phyloP scores from a whole-genome alignment of 495 filamentous ascomycete species.

The Neurospora sp. region DNA sequence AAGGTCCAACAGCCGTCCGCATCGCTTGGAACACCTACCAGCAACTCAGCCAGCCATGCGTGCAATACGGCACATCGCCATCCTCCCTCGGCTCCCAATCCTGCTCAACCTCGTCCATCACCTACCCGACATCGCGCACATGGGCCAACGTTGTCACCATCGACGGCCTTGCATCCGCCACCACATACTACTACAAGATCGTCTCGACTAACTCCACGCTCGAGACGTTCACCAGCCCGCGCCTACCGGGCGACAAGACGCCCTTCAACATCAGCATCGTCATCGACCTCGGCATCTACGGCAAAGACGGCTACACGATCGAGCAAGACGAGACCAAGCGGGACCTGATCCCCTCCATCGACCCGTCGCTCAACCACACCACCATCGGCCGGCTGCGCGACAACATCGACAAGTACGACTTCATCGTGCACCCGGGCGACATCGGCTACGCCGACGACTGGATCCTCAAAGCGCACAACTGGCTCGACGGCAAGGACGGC shows the following conservation, averaged over 20 bases:
- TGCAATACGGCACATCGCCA: conserved; percentile 32
- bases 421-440: conserved; percentile 48
- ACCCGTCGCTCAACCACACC: conserved; percentile 51
- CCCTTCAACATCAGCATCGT: conserved; percentile 33
- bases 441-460: conserved; percentile 42
- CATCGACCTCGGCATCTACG: conserved; percentile 42
- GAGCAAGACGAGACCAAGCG: conserved; percentile 37
- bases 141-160: conserved; percentile 31
- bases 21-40: conserved; percentile 43
- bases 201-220: conserved; percentile 45
- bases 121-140: conserved; percentile 30
- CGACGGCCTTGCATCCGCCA: conserved; percentile 23
- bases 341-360: conserved; percentile 40
- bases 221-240: conserved; percentile 46
- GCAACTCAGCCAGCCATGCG: conserved; percentile 28
- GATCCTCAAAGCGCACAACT: conserved; percentile 29
- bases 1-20: conserved; percentile 35
- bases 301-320: conserved; percentile 46
- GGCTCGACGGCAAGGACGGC: conserved; percentile 29
- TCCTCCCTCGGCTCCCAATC: conserved; percentile 16
- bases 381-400: conserved; percentile 47
- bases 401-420: conserved; percentile 48
- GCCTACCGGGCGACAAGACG: conserved; percentile 32
- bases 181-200: conserved; percentile 43
- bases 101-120: conserved; percentile 28